Base-by-base conservation (phyloP, 106 monocot species). In the Dioscorea alata region DNA sequence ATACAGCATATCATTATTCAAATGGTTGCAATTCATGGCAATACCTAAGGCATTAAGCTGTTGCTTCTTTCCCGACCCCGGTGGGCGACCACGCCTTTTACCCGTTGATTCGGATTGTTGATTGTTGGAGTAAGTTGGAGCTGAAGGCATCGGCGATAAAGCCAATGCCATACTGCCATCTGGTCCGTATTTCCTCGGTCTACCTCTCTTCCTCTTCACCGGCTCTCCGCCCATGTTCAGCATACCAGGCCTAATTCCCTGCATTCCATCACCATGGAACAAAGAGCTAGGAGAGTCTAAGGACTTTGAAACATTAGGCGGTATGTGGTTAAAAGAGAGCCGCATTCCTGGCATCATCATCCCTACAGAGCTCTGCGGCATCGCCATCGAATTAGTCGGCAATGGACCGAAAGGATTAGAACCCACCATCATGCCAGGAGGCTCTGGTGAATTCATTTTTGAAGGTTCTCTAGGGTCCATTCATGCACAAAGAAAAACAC, bases 101-200 rank as follows among this genome's bases (percentile, higher is more conserved):
- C 59, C 69, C 13, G 52, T 21, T 2, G 74, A 69, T 20, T 83
- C 83, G 0, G 82, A 73, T 66, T 60, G 32, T 22, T 78, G 75
- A n/a, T 54, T 48, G 42, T 73, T 71, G 2, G 65, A 34, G 59
- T 63, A 74, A 8, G 82, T 77, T 2, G 77, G 59, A 20, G 60
- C 59, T 13, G 84, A 70, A 21, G 85, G 70, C 19, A 56, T 59
- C 6, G 85, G 73, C 15, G 72, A 73, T 50, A 86, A 69, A 34
- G 69, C 86, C 49, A 86, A 53, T 24, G 83, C 80, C 90, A 90
- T 81, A 70, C 54, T 74, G 15, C 83, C 83, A 69, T 89, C 89
- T 4, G 89, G 82, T 23, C 82, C 89, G 59, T 89, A 89, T 54
- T 89, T 89, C 50, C 90, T 83, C 32, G 90, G 90, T 59, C 90